Conservation (phyloP, 345 rosid genomes). For the Mangifera indica region DNA sequence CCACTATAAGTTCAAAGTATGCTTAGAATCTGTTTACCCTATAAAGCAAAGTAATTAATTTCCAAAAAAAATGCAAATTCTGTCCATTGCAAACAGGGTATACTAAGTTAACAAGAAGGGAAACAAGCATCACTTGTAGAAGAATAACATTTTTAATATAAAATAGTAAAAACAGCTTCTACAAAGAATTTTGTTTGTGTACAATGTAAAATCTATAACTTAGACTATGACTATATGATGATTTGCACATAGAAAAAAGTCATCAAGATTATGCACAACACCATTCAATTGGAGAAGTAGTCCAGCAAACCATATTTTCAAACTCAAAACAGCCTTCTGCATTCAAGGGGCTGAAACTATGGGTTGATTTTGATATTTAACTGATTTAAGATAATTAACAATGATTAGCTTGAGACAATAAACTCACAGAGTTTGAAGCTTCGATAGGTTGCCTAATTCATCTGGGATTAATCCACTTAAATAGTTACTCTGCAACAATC, state of each 20-base stretch:
- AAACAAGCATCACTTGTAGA: too few relatives aligned
- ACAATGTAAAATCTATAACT: not conserved
- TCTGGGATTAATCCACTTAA: conserved; percentile 71
- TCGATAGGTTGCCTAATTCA: conserved; percentile 72
- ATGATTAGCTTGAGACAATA: conserved; percentile 19
- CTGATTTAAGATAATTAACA: not conserved
- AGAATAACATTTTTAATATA: too few relatives aligned
- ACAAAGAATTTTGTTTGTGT: not conserved
- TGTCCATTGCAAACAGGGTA: too few relatives aligned
- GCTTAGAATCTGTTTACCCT: too few relatives aligned
- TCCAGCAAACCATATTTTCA: not conserved
- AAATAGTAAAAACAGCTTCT: too few relatives aligned
- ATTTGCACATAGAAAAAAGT: not conserved
- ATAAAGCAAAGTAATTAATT: too few relatives aligned
- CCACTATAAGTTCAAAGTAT: too few relatives aligned
- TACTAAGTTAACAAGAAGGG: too few relatives aligned
- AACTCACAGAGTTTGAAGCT: conserved; percentile 69
- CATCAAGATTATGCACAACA: not conserved
- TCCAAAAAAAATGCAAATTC: too few relatives aligned
- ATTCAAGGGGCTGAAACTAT: not conserved
- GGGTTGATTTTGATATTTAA: not conserved
- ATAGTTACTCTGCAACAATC: conserved; percentile 90
- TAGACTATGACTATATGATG: not conserved
- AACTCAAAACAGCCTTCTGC: not conserved
- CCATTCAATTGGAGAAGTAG: not conserved